Conservation (phyloP, 1,284 basidiomycete genomes). For the Phlebopus sp. region DNA sequence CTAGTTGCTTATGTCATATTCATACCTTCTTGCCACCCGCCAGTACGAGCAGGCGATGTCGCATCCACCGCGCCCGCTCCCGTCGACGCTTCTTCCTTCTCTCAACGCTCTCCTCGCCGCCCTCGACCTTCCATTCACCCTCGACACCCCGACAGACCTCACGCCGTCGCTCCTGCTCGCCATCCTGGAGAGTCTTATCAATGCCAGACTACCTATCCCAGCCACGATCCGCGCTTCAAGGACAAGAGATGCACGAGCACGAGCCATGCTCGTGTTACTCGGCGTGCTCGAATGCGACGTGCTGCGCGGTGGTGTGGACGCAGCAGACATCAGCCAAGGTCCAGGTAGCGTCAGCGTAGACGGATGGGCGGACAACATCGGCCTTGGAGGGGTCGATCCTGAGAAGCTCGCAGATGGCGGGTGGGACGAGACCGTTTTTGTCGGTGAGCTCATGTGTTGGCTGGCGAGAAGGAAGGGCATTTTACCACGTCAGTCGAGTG, state of each 20-base stretch:
- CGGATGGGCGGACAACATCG: slow-evolving; percentile 46
- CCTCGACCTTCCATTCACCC: slow-evolving; percentile 49
- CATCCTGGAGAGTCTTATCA: slow-evolving; percentile 59
- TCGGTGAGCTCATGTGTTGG: slow-evolving; percentile 65
- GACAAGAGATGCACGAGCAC: slow-evolving; percentile 39
- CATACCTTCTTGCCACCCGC: neutral
- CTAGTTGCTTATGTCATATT: neutral
- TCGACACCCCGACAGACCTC: slow-evolving; percentile 64
- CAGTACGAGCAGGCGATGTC: neutral
- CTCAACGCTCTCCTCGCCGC: slow-evolving; percentile 49
- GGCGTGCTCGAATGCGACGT: slow-evolving; percentile 73
- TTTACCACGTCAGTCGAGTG: slow-evolving; percentile 20
- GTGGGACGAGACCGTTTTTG: slow-evolving; percentile 59
- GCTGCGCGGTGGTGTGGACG: slow-evolving; percentile 37
- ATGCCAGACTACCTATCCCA: slow-evolving; percentile 46
- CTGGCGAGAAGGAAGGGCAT: slow-evolving; percentile 49
- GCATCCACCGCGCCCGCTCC: slow-evolving; percentile 12
- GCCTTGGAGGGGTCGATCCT: slow-evolving; percentile 62
- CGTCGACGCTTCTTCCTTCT: slow-evolving; percentile 15
- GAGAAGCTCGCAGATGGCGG: slow-evolving; percentile 56
- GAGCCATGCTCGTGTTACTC: slow-evolving; percentile 75
- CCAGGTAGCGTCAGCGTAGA: slow-evolving; percentile 28
- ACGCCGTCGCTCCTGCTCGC: slow-evolving; percentile 66
- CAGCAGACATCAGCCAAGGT: slow-evolving; percentile 11
- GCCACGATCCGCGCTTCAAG: slow-evolving; percentile 39